Conservation (phyloP, 768 basidiomycete species). For the Leucosporidium yakuticum region DNA sequence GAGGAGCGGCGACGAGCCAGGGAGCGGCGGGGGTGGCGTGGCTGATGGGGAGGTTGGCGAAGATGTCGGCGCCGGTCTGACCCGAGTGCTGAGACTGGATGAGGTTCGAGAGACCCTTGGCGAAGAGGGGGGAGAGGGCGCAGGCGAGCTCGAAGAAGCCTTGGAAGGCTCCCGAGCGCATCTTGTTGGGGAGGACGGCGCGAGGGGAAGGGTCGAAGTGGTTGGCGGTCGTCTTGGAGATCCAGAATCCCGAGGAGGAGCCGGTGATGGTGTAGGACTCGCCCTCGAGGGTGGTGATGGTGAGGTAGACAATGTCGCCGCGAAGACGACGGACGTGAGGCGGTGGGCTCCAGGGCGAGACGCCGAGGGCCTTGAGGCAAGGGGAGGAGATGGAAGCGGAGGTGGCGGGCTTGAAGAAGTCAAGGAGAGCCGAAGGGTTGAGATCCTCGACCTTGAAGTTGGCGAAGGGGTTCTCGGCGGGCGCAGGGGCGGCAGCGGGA, state of each 20-base stretch:
- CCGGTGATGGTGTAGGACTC: conserved; percentile 46
- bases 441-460: conserved; percentile 25
- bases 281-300: conserved; percentile 46
- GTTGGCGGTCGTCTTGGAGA: conserved; percentile 43
- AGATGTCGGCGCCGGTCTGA: conserved; percentile 32
- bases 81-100: conserved; percentile 21
- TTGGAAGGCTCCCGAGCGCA: conserved; percentile 39
- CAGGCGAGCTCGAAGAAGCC: conserved; percentile 47
- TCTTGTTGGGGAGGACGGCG: conserved; percentile 33
- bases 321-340: conserved; percentile 45
- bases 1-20: conserved; percentile 43
- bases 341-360: conserved; percentile 49
- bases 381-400: conserved; percentile 22
- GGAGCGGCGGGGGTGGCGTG: conserved; percentile 46
- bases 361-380: conserved; percentile 41
- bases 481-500: conserved; percentile 12
- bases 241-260: conserved; percentile 46
- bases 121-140: conserved; percentile 45
- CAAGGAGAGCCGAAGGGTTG: conserved; percentile 19
- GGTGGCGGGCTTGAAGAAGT: conserved; percentile 8
- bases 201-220: conserved; percentile 47
- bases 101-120: conserved; percentile 32
- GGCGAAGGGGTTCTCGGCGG: conserved; percentile 25
- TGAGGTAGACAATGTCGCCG: conserved; percentile 48
- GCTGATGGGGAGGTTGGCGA: conserved; percentile 45